Conservation (phyloP, 2,329 filamentous ascomycete species). For the Trichophyton schoenleinii region DNA sequence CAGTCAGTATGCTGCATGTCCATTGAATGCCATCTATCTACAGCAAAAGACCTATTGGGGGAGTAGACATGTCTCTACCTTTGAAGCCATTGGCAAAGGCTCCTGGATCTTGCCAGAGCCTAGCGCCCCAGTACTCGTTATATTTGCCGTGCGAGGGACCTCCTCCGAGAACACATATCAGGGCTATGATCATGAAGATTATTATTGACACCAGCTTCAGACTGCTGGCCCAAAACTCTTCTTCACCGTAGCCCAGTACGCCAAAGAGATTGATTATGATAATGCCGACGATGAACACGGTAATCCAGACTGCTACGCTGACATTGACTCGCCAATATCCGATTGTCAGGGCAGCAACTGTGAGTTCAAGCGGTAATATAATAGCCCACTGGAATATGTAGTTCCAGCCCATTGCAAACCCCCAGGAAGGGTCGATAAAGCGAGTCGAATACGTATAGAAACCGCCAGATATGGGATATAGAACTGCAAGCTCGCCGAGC, state of each 20-base stretch:
- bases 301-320: conserved; percentile 40
- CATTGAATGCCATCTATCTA: background rate
- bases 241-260: conserved; percentile 71
- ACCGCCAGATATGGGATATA: conserved; percentile 50
- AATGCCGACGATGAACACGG: conserved; percentile 61
- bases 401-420: conserved; percentile 36
- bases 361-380: conserved; percentile 68
- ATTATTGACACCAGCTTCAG: conserved; percentile 72
- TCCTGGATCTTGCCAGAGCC: conserved; percentile 33
- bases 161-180: conserved; percentile 45
- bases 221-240: conserved; percentile 68
- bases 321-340: conserved; percentile 50
- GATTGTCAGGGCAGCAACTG: conserved; percentile 67
- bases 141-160: conserved; percentile 26
- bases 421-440: conserved; percentile 49
- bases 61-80: background rate
- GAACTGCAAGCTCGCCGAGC: conserved; percentile 48
- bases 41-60: background rate
- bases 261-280: conserved; percentile 69
- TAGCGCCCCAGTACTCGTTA: conserved; percentile 19
- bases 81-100: conserved; percentile 38
- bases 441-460: conserved; percentile 51
- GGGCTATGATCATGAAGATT: conserved; percentile 74
- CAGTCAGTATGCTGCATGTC: background rate
- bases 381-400: conserved; percentile 78